Base-by-base conservation (phyloP, 1,284 basidiomycete species). In the Apiotrichum gracile region DNA sequence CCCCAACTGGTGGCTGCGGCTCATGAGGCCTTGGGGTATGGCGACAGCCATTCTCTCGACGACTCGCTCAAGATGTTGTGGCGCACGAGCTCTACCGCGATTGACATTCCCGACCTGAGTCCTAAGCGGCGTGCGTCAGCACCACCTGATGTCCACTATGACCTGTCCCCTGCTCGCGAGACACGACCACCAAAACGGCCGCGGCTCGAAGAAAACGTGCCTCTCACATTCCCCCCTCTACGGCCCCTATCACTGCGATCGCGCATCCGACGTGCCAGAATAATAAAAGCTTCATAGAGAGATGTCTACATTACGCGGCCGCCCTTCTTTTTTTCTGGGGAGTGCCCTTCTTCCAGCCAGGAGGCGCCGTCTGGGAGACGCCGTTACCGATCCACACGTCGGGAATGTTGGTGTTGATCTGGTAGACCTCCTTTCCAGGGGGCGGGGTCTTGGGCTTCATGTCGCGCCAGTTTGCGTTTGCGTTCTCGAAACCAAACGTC, bases 41-140 rank as follows among this genome's bases (percentile, higher is more conserved):
- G 45, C 22, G 45, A 40, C 2, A 29, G 39, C 17, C 62, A 62
- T 0, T 58, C 65, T 0, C 55, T 60, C 19, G 52, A 65, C 25
- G 65, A 69, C 53, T 69, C 66, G 13, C 50, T 72, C 13, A 29
- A 52, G 2, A 55, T 60, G 1, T 34, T 61, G 1, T 72, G 70
- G 70, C 58, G 66, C n/a, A 52, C 62, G 47, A 35, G 37, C 0
- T 22, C 24, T 8, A 19, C 25, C 26, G 19, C 16, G 1, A 24
- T 45, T n/a, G 51, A 42, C 29, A 35, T 46, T 19, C 38, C 42
- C 25, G 35, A 54, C 22, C 31, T 47, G 37, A 26, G 22, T 8
- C 47, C 34, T 5, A 35, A 19, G 21, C 47, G 47, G 5, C 21
- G n/a, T 6, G 47, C 47, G 7, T 49, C 47, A 0, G 47, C 47